Conservation (phyloP, 805 yeast species). For the Yamadazyma phyllophila region DNA sequence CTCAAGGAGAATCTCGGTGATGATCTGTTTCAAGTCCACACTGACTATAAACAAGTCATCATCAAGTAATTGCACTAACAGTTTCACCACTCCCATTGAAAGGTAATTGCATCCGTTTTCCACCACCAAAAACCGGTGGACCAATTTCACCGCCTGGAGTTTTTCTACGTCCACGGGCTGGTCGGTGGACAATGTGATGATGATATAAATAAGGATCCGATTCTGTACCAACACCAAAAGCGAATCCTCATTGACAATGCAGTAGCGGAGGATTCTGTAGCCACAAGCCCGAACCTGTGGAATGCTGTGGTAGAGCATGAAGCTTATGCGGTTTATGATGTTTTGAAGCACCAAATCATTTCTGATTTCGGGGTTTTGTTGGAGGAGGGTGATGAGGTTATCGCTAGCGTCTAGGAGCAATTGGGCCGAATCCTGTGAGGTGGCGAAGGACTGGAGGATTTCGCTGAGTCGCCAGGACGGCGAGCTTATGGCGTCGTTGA, state of each 20-base stretch:
- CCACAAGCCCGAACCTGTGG: constrained; percentile 72
- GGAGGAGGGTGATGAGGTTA: constrained; percentile 56
- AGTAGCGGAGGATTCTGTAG: constrained; percentile 66
- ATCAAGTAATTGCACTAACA: constrained; percentile 63
- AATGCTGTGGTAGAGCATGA: constrained; percentile 54
- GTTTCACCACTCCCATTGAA: constrained; percentile 62
- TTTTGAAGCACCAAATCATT: constrained; percentile 61
- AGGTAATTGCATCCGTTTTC: constrained; percentile 50
- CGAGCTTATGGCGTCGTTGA: constrained; percentile 11
- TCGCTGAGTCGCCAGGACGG: constrained; percentile 65
- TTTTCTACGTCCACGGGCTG: constrained; percentile 57
- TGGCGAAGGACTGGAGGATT: constrained; percentile 51
- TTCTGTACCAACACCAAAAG: constrained; percentile 51
- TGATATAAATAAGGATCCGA: constrained; percentile 60
- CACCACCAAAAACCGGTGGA: constrained; percentile 59
- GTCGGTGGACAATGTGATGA: constrained; percentile 63
- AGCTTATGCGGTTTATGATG: constrained; percentile 56
- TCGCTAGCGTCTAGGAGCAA: constrained; percentile 30
- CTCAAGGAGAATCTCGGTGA: constrained; percentile 38
- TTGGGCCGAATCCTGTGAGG: constrained; percentile 36
- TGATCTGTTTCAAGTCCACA: constrained; percentile 33
- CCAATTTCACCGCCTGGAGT: constrained; percentile 70
- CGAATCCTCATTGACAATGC: constrained; percentile 55
- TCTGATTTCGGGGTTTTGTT: constrained; percentile 56
- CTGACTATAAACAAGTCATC: constrained; percentile 5